These are phyloP conservation scores for Thymus mandschuricus DNA, from an alignment of 257 asterid genomes.

Conservation along the genomic window DNA sequence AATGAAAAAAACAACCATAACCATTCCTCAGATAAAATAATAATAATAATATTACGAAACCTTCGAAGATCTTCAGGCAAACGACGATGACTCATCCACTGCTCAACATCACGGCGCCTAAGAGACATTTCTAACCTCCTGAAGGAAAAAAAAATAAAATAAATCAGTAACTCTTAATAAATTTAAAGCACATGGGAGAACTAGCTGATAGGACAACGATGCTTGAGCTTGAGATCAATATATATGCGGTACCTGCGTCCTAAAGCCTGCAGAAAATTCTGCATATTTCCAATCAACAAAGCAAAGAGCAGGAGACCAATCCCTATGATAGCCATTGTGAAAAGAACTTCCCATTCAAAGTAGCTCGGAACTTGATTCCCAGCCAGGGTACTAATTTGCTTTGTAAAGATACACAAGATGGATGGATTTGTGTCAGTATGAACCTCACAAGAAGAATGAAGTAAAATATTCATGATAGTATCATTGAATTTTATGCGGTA, in stretches of 20 bases:
- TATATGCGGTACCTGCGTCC: conserved; percentile 69
- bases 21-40: neutral
- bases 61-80: conserved; percentile 76
- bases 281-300: conserved; percentile 94
- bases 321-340: conserved; percentile 88
- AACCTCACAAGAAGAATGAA: neutral
- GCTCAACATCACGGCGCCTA: conserved; percentile 93
- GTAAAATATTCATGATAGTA: neutral
- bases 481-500: neutral
- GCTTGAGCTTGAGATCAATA: neutral
- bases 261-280: conserved; percentile 92
- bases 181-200: neutral
- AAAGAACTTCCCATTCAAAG: conserved; percentile 77
- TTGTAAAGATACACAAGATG: conserved; percentile 30
- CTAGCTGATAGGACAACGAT: neutral
- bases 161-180: neutral
- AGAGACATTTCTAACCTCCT: conserved; percentile 89
- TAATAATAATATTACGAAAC: conserved; percentile 34
- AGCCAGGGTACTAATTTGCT: conserved; percentile 96
- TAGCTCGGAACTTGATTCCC: conserved; percentile 94
- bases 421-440: conserved; percentile 14
- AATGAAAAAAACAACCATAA: neutral
- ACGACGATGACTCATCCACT: conserved; percentile 96
- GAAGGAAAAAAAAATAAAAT: conserved; percentile 24
- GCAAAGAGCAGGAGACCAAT: conserved; percentile 89